These are phyloP conservation scores for Melampsora larici-populina DNA, from an alignment of 1,284 basidiomycete species.

Conservation along the genomic window DNA sequence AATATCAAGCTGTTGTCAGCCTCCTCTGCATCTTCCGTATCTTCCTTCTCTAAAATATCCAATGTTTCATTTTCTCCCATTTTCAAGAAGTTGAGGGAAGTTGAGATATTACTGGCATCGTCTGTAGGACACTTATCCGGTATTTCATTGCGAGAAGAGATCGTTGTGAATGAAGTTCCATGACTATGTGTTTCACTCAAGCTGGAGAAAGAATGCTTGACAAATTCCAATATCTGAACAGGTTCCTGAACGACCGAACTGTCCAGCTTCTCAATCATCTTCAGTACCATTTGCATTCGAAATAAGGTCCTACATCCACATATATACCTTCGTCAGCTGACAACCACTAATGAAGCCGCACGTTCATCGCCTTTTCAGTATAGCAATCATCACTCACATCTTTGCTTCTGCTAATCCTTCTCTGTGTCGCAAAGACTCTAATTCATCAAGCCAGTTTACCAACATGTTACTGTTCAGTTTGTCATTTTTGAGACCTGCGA, in stretches of 20 bases:
- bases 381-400: slow-evolving; percentile 14
- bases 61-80: background rate
- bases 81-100: slow-evolving; percentile 12
- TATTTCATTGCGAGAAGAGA: background rate
- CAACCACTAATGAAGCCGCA: background rate
- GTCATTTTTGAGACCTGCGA: slow-evolving; percentile 4
- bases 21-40: slow-evolving; percentile 5
- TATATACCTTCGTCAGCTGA: background rate
- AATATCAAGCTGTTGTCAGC: slow-evolving; percentile 16
- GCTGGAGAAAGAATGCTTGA: slow-evolving; percentile 10
- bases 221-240: slow-evolving; percentile 21
- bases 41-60: background rate
- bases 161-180: background rate
- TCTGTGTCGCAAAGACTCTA: slow-evolving; percentile 10
- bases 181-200: background rate
- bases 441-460: slow-evolving; percentile 19
- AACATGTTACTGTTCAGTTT: slow-evolving; percentile 11
- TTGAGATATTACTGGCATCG: background rate
- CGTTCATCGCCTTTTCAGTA: background rate
- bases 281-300: slow-evolving; percentile 25
- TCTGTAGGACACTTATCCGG: background rate
- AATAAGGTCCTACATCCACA: slow-evolving; percentile 13
- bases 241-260: slow-evolving; percentile 18
- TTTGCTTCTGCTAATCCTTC: slow-evolving; percentile 27
- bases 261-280: slow-evolving; percentile 18